Percentiles rank a stretch among this genome's conserved stretches.
Conservation (phyloP, 1,284 basidiomycete species). For the Polyporus tsugae region DNA sequence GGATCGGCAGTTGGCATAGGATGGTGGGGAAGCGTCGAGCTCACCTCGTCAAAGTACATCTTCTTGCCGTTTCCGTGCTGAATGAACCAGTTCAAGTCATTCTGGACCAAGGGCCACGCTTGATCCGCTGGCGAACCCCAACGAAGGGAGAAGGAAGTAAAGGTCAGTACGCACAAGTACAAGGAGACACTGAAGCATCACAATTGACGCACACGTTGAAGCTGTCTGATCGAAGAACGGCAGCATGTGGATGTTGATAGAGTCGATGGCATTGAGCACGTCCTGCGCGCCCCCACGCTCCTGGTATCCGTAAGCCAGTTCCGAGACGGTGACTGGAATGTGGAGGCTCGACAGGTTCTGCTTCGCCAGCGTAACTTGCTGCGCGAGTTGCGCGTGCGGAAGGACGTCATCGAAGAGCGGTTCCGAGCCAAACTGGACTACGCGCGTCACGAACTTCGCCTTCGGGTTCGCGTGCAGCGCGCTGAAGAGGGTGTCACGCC, state of each 20-base stretch:
- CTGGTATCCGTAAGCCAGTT: conserved; percentile 60
- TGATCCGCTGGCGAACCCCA: conserved; percentile 50
- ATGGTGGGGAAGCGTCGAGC: conserved; percentile 7
- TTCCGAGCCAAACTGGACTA: conserved; percentile 78
- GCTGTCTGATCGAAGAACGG: conserved; percentile 75
- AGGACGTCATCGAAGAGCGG: conserved; percentile 74
- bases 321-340: conserved; percentile 73
- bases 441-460: conserved; percentile 73
- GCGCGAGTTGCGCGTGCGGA: conserved; percentile 57
- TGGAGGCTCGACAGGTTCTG: conserved; percentile 56
- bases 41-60: conserved; percentile 73
- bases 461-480: conserved; percentile 68
- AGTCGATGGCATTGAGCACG: conserved; percentile 71
- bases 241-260: conserved; percentile 76
- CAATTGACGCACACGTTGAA: conserved; percentile 56
- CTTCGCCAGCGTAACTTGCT: conserved; percentile 61
- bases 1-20: not conserved
- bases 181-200: not conserved
- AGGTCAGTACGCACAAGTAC: conserved; percentile 6
- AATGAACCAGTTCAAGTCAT: conserved; percentile 71
- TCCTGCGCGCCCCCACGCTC: conserved; percentile 59
- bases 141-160: not conserved
- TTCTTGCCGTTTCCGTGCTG: conserved; percentile 69
- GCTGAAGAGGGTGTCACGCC: conserved; percentile 63
- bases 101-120: conserved; percentile 68